Conservation (phyloP, 768 basidiomycete species). For the Hortiboletus campestris region DNA sequence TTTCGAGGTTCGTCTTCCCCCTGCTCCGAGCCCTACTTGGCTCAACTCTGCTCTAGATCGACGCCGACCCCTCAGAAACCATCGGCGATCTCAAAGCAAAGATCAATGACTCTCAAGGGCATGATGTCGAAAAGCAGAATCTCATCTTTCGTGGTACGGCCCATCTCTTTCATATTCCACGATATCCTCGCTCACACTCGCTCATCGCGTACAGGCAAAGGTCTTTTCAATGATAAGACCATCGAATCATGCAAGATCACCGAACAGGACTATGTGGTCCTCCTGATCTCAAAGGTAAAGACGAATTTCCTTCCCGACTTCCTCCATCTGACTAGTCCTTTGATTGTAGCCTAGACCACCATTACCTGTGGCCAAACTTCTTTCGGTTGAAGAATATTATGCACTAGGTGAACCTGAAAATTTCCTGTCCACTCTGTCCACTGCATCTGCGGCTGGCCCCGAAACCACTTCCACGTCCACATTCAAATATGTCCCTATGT, state of each 20-base stretch:
- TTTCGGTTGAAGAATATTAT: no score
- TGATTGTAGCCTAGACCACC: not conserved
- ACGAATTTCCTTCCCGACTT: no score
- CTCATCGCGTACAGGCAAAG: not conserved
- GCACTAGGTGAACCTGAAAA: not conserved
- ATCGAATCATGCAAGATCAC: conserved; percentile 1
- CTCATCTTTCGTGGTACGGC: not conserved
- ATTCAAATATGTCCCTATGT: not conserved
- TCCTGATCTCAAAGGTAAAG: not conserved
- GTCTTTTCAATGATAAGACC: not conserved
- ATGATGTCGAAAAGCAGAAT: not conserved
- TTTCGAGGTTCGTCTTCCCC: not conserved
- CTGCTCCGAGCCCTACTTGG: not conserved
- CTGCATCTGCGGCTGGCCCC: no score
- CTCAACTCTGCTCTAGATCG: not conserved
- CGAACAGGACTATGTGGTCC: not conserved
- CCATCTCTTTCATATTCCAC: not conserved
- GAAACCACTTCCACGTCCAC: not conserved
- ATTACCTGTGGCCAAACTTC: not conserved
- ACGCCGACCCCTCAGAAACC: conserved; percentile 5
- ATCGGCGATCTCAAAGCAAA: conserved; percentile 5
- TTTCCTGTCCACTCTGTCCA: not conserved
- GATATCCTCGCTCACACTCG: not conserved
- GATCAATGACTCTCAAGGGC: not conserved
- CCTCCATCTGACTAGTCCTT: not conserved